Base-by-base conservation (phyloP, 2,329 filamentous ascomycete genomes). In the Rhinocladiella mackenziei region DNA sequence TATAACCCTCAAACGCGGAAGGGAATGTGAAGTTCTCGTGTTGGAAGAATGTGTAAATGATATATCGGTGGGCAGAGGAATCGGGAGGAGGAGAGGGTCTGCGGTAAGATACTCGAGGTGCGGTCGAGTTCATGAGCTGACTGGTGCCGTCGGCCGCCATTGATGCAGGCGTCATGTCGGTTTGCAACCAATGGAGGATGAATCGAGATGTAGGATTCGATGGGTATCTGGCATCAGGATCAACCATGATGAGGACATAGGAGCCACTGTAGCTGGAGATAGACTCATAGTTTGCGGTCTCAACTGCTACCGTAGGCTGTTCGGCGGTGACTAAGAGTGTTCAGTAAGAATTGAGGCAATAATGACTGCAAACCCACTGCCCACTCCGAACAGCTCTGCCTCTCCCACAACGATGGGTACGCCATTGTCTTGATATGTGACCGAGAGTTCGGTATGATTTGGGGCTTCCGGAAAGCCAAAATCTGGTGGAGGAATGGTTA, bases 11-110 rank as follows among this genome's bases (percentile, higher is more conserved):
- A 33, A 51, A 55, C 6, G 26, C 33, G 6, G 37, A 28, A 7
- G 53, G 53, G 20, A 53, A 43, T 2, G 35, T 42, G 39, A 53
- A 55, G 30, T 53, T 53, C 8, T 39, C 38, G 30, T 45, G 50
- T 20, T 55, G 53, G 32, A 51, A 48, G 35, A 53, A 55, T 6
- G 50, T 34, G 25, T 55, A 55, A 22, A 53, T 32, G 29, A 53
- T 51, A 28, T 55, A 55, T 30, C 53, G 50, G 31, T 55, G 53
- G n/a, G 53, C 50, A n/a, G 50, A 48, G n/a, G 49, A 53, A 36
- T 55, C 48, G 9, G 53, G 46, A 4, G 53, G 53, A 25, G 53
- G 53, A 14, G 37, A 25, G 5, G 53, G 53, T 3, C 39, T n/a
- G 9, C 29, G 41, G 33, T 53, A 53, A 9, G 50, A 36, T 0